Conservation (phyloP, 2,329 filamentous ascomycete genomes). For the Ceratocystis huliohia region DNA sequence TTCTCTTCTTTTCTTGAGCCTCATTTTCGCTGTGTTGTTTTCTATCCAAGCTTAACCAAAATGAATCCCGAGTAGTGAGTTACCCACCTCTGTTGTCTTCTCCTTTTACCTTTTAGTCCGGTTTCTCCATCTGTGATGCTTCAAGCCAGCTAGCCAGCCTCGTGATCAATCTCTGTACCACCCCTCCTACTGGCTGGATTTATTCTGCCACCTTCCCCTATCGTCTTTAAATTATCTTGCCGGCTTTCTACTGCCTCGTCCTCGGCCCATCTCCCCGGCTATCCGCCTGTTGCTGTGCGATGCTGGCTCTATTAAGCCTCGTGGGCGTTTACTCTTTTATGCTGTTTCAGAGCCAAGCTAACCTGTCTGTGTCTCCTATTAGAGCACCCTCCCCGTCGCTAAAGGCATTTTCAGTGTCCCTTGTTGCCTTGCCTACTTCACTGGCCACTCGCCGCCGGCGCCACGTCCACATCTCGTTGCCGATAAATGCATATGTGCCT, state of each 20-base stretch:
- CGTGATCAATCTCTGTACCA: neutral
- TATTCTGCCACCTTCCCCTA: neutral
- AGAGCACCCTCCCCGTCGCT: neutral
- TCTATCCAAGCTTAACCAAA: slow-evolving; percentile 32
- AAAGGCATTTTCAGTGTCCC: neutral
- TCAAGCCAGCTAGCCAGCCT: neutral
- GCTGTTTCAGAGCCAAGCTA: neutral
- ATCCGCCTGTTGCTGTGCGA: too few species aligned
- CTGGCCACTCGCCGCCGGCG: neutral
- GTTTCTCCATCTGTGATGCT: neutral
- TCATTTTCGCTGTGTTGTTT: slow-evolving; percentile 4
- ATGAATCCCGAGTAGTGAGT: slow-evolving; percentile 93
- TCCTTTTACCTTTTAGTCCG: neutral
- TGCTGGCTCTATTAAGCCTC: neutral
- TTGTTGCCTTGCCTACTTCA: neutral
- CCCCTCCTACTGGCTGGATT: neutral
- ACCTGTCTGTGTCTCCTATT: neutral
- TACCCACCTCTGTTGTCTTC: slow-evolving; percentile 13
- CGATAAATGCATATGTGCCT: neutral
- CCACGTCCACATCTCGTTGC: neutral
- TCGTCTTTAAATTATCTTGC: neutral
- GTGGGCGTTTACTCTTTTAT: neutral
- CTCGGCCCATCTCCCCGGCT: slow-evolving; percentile 14
- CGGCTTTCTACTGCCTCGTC: neutral
- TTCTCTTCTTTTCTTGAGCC: slow-evolving; percentile 1